Evolutionary conservation across 495 filamentous ascomycete genomes (phyloP), one percentile per base, ranked within the genome.

Genomic region (Letharia lupina): DNA sequence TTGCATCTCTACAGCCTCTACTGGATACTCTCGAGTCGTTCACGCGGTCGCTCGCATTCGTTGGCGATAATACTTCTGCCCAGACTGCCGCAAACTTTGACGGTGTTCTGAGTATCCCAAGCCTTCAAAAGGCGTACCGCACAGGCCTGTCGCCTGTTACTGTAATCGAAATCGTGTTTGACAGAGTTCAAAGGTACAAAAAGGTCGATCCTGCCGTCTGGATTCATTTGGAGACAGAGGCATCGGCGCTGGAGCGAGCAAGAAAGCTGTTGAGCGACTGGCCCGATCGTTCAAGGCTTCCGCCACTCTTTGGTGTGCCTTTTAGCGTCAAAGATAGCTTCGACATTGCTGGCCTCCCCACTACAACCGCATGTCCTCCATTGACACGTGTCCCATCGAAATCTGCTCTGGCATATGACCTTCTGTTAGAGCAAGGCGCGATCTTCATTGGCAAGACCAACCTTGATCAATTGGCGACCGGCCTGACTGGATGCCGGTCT

Each of bases 391-490:
- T 77, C 0, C 78, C 85, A 8, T 73, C 74, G 12, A 64, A 65
- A 15, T 78, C 76, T 45, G 74, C 80, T 4, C 65, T 69, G 20
- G 68, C 79, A 48, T 77, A 79, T 64, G 72, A 74, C 15, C 73
- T 45, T 11, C 64, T 80, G 8, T 70, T 76, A 33, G 70, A 73
- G 9, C 71, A 75, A 54, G 87, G 87, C 4, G 87, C 82, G 1
- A 71, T 89, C 45, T 82, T 85, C 57, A 77, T 89, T 61, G 87
- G 87, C 33, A 89, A 89, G 70, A 80, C 81, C 11, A 89, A 89
- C 68, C 78, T 89, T 37, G 87, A 89, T 73, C 86, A 89, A 72
- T 77, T 89, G 11, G 87, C 85, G 20, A 89, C 86, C 0, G 87
- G 87, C 15, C 74, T 86, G 5, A 80, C 77, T 33, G 82, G 81